Base-by-base conservation (phyloP, 768 basidiomycete genomes). In the Naematelia aurantialba region DNA sequence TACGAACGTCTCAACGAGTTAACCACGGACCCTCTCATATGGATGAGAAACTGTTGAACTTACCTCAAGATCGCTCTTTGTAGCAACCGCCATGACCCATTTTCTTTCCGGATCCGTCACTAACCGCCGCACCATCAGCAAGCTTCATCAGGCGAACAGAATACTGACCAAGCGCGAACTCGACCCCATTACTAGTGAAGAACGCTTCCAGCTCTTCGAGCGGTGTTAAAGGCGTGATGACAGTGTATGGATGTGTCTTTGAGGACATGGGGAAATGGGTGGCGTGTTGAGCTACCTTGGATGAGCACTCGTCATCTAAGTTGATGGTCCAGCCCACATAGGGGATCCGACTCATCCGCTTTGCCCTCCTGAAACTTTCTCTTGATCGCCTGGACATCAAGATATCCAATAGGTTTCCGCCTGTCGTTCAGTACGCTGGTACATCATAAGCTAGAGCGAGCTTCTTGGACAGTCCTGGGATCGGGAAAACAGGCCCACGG, bases 201-300 rank as follows among this genome's bases (percentile, higher is more conserved):
- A 96, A 96, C 11, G 79, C 80, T 67, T 91, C 90, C n/a, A 94
- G 80, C 12, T 90, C 89, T 0, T 83, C 83, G 10, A 94, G 81
- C 1, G 89, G 83, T 4, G 91, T 87, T 46, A 83, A 79, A 0
- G 91, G 90, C 0, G 89, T 89, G 65, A 94, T 89, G 55, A 87
- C 77, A 27, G 69, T 67, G 56, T 77, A 77, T 4, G 72, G 67
- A 31, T 73, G 68, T 2, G 65, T 52, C 31, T 58, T 58, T 45
- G 72, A 74, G 8, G 66, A 65, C 13, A 66, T 55, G 10, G 66
- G 68, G 58, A 77, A 77, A 55, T 70, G 70, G 30, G 70, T 77
- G 4, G 66, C 70, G 57, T 74, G 69, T 56, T 60, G 58, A n/a
- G 64, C 75, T 73, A 50, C 10, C 19, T 14, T 24, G 8, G 13